Conservation (phyloP, 225 moss, liverwort and hornwort species). For the Climacium dendroides region DNA sequence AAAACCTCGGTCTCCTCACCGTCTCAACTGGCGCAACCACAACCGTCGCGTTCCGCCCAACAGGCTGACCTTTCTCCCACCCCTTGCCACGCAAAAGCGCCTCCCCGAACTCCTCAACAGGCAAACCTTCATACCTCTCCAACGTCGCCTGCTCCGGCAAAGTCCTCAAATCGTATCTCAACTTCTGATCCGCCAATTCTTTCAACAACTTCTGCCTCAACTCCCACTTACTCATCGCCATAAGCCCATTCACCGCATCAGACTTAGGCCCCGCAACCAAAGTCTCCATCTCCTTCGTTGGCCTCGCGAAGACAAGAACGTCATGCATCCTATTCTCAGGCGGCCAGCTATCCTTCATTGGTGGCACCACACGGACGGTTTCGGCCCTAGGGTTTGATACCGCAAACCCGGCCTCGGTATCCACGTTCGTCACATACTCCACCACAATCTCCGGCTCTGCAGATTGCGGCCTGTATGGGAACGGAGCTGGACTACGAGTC, state of each 20-base stretch:
- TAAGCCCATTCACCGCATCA: constrained; percentile 45
- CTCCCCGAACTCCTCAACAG: constrained; percentile 66
- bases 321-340: constrained; percentile 82
- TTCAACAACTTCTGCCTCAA: constrained; percentile 23
- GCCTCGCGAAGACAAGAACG: constrained; percentile 21
- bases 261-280: constrained; percentile 15
- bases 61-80: constrained; percentile 84
- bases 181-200: constrained; percentile 52
- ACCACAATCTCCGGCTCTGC: neutral
- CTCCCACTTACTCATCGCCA: neutral
- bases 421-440: constrained; percentile 66
- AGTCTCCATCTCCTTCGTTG: constrained; percentile 48
- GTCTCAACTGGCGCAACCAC: constrained; percentile 49
- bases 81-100: constrained; percentile 80
- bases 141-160: constrained; percentile 63
- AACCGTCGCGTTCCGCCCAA: constrained; percentile 51
- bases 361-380: constrained; percentile 34
- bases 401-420: constrained; percentile 43
- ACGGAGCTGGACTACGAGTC: constrained; percentile 29
- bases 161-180: constrained; percentile 39
- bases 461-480: constrained; percentile 34
- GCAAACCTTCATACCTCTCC: constrained; percentile 65
- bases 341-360: constrained; percentile 67
- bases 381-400: constrained; percentile 25
- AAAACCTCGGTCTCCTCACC: constrained; percentile 37